A percentile compares a stretch with the other conserved stretches of the same genome.
These are phyloP conservation scores for Sporothrix phasma DNA, from an alignment of 2,329 filamentous ascomycete species.

Conservation along the genomic window DNA sequence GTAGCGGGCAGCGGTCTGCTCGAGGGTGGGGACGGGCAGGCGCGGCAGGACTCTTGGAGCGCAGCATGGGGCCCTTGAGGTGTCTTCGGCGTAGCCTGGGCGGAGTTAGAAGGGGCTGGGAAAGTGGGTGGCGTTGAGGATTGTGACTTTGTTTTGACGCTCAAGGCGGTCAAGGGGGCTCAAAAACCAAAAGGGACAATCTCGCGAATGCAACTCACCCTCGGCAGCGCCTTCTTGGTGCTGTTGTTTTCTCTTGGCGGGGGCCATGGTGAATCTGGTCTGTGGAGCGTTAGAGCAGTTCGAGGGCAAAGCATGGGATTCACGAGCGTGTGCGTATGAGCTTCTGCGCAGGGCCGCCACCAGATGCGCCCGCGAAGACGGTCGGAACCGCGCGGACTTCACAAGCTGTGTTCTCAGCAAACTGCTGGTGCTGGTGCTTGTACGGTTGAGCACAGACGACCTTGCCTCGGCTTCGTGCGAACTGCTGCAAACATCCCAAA, in stretches of 20 bases:
- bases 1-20: constrained; percentile 73
- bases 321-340: not conserved
- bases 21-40: constrained; percentile 69
- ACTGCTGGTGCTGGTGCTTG: constrained; percentile 14
- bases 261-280: constrained; percentile 37
- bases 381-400: not conserved
- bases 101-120: no score
- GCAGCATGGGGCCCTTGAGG: constrained; percentile 68
- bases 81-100: constrained; percentile 69
- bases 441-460: constrained; percentile 26
- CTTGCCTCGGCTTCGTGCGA: constrained; percentile 29
- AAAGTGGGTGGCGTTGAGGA: not conserved
- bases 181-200: no score
- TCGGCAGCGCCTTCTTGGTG: constrained; percentile 28
- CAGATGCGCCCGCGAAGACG: not conserved
- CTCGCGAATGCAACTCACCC: no score
- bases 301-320: not conserved
- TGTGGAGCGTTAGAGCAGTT: constrained; percentile 3
- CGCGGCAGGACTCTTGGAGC: constrained; percentile 76
- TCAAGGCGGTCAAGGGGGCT: no score
- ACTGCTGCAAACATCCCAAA: constrained; percentile 30
- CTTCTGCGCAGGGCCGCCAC: not conserved
- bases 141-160: no score
- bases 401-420: constrained; percentile 19
- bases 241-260: constrained; percentile 46